phyloP scores from a whole-genome alignment of 441 rosid genomes.

The Rhodomyrtus psidioides region DNA sequence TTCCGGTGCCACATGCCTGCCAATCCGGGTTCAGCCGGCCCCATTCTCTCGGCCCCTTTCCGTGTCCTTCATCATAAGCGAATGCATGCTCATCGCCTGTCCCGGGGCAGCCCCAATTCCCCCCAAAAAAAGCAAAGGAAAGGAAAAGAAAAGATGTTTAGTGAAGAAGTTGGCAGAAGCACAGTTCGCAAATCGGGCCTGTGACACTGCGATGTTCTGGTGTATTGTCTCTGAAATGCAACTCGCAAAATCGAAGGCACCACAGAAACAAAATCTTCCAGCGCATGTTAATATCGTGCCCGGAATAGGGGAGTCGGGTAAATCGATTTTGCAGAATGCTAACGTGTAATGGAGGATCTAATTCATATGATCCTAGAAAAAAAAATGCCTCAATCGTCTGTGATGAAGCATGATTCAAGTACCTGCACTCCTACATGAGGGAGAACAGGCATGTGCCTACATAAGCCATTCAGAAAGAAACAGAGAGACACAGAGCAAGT shows the following conservation, averaged over 20 bases:
- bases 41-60: conserved; percentile 11
- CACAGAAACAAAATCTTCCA: not conserved
- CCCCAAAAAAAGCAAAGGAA: not conserved
- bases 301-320: not conserved
- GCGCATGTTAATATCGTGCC: not conserved
- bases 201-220: not conserved
- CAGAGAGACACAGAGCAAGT: not conserved
- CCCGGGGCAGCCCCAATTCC: not conserved
- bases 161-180: not conserved
- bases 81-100: conserved; percentile 33
- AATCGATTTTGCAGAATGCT: not conserved
- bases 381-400: not conserved
- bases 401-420: not conserved
- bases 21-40: conserved; percentile 30
- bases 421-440: not conserved
- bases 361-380: not conserved
- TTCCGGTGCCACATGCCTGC: conserved; percentile 39
- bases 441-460: not conserved
- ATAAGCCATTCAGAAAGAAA: not conserved
- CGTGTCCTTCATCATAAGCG: conserved; percentile 22
- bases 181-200: too few species aligned
- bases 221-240: not conserved
- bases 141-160: not conserved
- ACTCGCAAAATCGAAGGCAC: not conserved
- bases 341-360: not conserved